Conservation (phyloP, 768 basidiomycete species). For the Tremella fuciformis region DNA sequence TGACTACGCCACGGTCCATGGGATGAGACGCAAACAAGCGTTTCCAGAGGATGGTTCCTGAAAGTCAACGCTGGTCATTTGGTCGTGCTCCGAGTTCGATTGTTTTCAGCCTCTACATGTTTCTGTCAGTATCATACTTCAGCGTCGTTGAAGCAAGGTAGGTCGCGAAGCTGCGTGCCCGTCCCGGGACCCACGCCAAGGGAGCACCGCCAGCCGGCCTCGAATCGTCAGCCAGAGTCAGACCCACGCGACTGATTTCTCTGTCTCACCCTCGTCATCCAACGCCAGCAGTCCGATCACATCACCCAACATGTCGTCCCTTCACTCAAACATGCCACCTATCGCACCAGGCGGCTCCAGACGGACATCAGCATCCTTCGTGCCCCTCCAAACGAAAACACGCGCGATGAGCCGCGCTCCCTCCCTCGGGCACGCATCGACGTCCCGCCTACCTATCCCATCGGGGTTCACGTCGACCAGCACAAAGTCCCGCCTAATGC, state of each 20-base stretch:
- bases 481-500: no score
- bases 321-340: background rate
- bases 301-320: background rate
- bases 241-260: slow-evolving; percentile 3
- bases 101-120: no score
- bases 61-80: no score
- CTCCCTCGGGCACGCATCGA: background rate
- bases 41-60: background rate
- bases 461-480: no score
- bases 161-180: no score
- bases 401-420: background rate
- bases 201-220: no score
- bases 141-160: no score
- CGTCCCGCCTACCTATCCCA: no score
- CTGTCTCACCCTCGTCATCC: background rate
- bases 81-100: no score
- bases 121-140: background rate
- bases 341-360: background rate
- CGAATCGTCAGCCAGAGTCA: no score
- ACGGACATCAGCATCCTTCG: slow-evolving; percentile 6
- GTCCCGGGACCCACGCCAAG: no score
- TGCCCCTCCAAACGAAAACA: slow-evolving; percentile 1
- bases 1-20: background rate
- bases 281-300: background rate
- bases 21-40: background rate